Evolutionary conservation across 805 yeast species (phyloP), one percentile per base, ranked within the genome.

Genomic region (Phaffomyces antillensis): DNA sequence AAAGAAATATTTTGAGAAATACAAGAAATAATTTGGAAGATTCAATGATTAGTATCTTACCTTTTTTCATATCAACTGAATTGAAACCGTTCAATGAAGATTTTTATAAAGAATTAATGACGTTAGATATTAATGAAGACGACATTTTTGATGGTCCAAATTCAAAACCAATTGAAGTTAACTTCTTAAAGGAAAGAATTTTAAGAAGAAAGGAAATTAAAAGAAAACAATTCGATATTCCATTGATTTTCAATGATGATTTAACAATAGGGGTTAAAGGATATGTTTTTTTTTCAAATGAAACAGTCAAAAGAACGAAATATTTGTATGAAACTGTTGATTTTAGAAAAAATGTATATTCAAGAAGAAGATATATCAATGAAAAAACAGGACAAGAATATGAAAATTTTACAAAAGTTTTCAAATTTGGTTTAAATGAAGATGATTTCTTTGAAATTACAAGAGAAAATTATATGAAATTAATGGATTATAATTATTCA

Each of bases 241-340:
- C 80, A 10, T 61, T 89, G 39, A 71, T 77, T 1, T 63, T 87
- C 6, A 72, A 79, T 39, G 77, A 76, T 33, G 63, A 67, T 0
- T 45, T 90, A 17, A 68, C 71, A 0, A 73, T 91, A 40, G 83
- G 88, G 0, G 71, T 90, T 1, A 77, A 76, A 52, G 97, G 96
- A 0, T 85, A 79, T 55, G 64, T 83, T 0, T 69, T 85, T n/a
- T 75, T 73, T 48, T 68, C 71, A 8, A 78, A 76, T 42, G 82
- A 81, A 46, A 72, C 68, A 36, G 55, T 77, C 0, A 68, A 72
- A 17, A 64, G 73, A n/a, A 66, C 76, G 12, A 71, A 71, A 34
- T 68, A 69, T 37, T 75, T 85, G 6, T 79, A 75, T 58, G 77
- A 75, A 36, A 72, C 73, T 40, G 76, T 72, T 3, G 82, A 78